A percentile compares a stretch with the other conserved stretches of the same genome.
phyloP scores from a whole-genome alignment of 805 yeast species.

The Kodamaea fukazawae region DNA sequence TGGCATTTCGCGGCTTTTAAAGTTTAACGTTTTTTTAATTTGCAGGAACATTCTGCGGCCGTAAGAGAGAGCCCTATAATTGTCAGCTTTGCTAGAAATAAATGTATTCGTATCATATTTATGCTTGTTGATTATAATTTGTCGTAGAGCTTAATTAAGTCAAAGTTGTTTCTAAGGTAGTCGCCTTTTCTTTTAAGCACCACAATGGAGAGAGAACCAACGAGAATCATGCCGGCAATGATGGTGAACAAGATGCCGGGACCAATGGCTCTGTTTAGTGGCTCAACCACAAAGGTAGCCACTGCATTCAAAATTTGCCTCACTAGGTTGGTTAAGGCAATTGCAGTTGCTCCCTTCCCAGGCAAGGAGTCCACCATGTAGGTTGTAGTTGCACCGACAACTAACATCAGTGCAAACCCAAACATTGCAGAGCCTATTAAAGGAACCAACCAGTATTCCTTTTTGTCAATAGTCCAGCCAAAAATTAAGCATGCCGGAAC shows the following conservation, averaged over 20 bases:
- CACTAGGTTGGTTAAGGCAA: conserved; percentile 74
- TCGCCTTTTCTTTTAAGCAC: conserved; percentile 55
- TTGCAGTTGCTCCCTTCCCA: conserved; percentile 86
- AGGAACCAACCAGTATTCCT: conserved; percentile 74
- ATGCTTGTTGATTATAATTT: conserved; percentile 26
- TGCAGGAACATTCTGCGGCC: too few relatives aligned
- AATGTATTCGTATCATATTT: background rate
- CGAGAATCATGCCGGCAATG: conserved; percentile 54
- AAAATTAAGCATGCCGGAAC: conserved; percentile 68
- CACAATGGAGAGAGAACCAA: conserved; percentile 40
- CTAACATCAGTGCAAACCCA: conserved; percentile 82
- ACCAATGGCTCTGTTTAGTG: conserved; percentile 64
- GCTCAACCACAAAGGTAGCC: conserved; percentile 74
- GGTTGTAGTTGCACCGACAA: conserved; percentile 76
- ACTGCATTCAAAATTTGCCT: conserved; percentile 73
- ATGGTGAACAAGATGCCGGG: conserved; percentile 69
- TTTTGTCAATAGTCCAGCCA: conserved; percentile 77
- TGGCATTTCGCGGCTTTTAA: too few relatives aligned
- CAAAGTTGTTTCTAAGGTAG: conserved; percentile 60
- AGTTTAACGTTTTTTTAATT: too few relatives aligned
- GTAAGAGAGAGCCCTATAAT: too few relatives aligned
- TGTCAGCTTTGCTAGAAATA: too few relatives aligned
- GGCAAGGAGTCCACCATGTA: conserved; percentile 83
- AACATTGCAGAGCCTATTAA: conserved; percentile 76
- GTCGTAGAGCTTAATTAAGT: conserved; percentile 57